Base-by-base conservation (phyloP, 306 rosid species). In the Prunus mongolica region DNA sequence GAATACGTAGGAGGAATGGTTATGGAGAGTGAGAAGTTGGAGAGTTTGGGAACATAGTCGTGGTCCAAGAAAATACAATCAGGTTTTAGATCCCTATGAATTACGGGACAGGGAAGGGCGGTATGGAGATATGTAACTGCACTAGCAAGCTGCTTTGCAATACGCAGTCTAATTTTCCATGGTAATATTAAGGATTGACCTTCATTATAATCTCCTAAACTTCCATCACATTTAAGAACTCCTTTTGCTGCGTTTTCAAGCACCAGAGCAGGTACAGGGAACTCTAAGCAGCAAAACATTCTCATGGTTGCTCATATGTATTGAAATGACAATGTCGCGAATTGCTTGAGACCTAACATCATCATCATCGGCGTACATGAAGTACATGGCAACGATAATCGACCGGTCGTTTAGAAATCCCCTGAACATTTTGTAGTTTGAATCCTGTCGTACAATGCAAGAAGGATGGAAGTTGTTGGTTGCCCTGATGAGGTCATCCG, bases 271-370 rank as follows among this genome's bases (percentile, higher is more conserved):
- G 54, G 71, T 11, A 20, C 2, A 7, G 11, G 32, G 4, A 44
- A 6, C 71, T 67, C 71, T 30, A 65, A 44, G 19, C 54, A 67
- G 52, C 19, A 66, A 20, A 75, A 51, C 64, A 27, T 75, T 68
- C 54, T 75, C 24, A 44, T 44, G 54, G 49, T 3, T 67, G n/a
- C 32, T 67, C 34, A 22, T 44, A 19, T 67, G n/a, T 3, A 20
- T 22, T 5, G 54, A 67, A n/a, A 67, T 5, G 3, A 22, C 49
- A 20, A 67, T 67, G n/a, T 67, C 34, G 12, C 34, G 3, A 67
- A 67, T 45, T 12, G 25, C 55, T 1, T 0, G 0, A 11, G 49
- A n/a, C 30, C 27, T 66, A 7, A 14, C 1, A 2, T 4, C 50
- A 65, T 65, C 50, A 28, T 11, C 12, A 55, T 6, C 2, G 12